phyloP scores from a whole-genome alignment of 768 basidiomycete genomes.

The Rhodotorula graminis region DNA sequence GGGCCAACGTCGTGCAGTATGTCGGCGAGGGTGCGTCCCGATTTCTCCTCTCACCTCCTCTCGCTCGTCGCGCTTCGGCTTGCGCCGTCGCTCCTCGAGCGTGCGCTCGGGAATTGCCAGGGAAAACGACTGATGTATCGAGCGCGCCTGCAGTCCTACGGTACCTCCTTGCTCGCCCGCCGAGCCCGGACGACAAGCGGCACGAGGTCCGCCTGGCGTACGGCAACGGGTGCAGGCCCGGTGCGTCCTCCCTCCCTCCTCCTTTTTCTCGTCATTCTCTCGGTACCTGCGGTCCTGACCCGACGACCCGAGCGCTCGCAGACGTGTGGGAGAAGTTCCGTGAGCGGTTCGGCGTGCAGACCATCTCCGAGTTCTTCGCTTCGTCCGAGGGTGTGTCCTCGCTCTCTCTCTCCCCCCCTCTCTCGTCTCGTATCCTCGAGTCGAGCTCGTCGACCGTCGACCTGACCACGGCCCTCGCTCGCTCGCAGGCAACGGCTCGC shows the following conservation, averaged over 20 bases:
- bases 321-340: slow-evolving; percentile 38
- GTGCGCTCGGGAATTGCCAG: too few relatives aligned
- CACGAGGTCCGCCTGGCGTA: slow-evolving; percentile 34
- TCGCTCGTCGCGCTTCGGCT: too few relatives aligned
- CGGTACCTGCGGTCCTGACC: not conserved
- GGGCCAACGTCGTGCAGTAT: slow-evolving; percentile 33
- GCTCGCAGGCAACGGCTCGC: slow-evolving; percentile 2
- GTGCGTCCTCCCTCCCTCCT: not conserved
- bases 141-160: slow-evolving; percentile 15
- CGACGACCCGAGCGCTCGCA: too few relatives aligned
- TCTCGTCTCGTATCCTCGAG: too few relatives aligned
- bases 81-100: too few relatives aligned
- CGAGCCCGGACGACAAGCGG: slow-evolving; percentile 17
- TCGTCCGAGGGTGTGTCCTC: slow-evolving; percentile 20
- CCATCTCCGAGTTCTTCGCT: slow-evolving; percentile 36
- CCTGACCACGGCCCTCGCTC: too few relatives aligned
- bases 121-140: not conserved
- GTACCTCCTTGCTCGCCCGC: slow-evolving; percentile 31
- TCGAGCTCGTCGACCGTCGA: too few relatives aligned
- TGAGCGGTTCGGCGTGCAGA: slow-evolving; percentile 29
- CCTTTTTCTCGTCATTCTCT: not conserved
- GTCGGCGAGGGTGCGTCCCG: slow-evolving; percentile 30
- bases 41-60: too few relatives aligned
- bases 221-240: slow-evolving; percentile 34
- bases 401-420: not conserved